Base-by-base conservation (phyloP, 139 green algal genomes). In the Volvox africanus region DNA sequence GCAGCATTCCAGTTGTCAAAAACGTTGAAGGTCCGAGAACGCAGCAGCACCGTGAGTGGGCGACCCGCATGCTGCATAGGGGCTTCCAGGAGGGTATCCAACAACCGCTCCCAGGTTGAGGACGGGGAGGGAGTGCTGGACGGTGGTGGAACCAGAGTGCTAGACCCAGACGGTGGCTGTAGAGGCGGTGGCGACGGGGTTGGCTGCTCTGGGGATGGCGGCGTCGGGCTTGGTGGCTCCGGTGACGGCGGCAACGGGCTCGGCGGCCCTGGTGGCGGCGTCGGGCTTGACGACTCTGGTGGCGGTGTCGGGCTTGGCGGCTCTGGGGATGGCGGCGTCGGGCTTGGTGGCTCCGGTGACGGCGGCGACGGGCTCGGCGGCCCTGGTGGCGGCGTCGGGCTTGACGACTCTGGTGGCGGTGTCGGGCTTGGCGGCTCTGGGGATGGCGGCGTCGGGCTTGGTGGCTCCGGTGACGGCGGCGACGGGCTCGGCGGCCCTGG, bases 11-110 rank as follows among this genome's bases (percentile, higher is more conserved):
- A 89, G 37, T 13, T 30, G n/a, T 89, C n/a, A 12, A 24, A 0
- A 36, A 28, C 61, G 37, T 82, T 26, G 17, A 44, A 3, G 28
- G 22, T 9, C 1, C 13, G n/a, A 30, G 85, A 50, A 50, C 85
- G 69, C 28, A 89, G 85, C 1, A 89, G 28, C 19, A 89, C 85
- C n/a, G 44, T 82, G 28, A 89, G 85, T 5, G 69, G 37, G 20
- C 44, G 37, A 30, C 85, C 85, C 13, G 69, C 69, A 20, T 68
- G 69, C 44, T 89, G 85, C 17, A 89, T 26, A 16, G 85, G 85
- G 2, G 1, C 1, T 30, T 82, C 69, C 26, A 71, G 85, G 16
- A 82, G 61, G 28, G 85, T 73, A 18, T 89, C 85, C 26, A 89
- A 30, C 28, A 61, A n/a, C 1, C 85, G 69, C 21, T 61, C 44